Conservation (phyloP, 73 alveolate genomes). For the Halteria grandinella region DNA sequence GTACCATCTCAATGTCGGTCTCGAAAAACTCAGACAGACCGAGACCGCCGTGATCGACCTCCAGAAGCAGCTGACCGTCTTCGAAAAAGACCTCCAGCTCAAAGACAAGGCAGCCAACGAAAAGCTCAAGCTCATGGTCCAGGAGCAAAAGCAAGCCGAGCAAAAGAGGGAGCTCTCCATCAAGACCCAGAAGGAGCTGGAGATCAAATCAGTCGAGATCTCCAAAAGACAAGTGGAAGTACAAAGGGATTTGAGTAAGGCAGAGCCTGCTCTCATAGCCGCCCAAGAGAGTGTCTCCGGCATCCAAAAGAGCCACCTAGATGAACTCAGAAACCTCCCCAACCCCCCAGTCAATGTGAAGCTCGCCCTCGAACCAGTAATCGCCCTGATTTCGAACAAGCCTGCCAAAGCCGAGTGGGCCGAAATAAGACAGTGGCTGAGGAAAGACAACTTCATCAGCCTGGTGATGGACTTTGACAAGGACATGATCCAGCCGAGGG, state of each 20-base stretch:
- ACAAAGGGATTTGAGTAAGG: constrained; percentile 85
- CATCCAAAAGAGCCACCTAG: constrained; percentile 80
- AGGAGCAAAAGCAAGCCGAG: constrained; percentile 96
- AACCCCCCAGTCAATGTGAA: constrained; percentile 91
- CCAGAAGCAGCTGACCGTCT: constrained; percentile 84
- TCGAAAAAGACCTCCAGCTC: constrained; percentile 84
- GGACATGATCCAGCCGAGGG: constrained; percentile 64
- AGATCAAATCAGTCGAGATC: constrained; percentile 77
- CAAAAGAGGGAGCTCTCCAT: constrained; percentile 81
- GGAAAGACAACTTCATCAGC: constrained; percentile 88
- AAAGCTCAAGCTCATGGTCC: constrained; percentile 91
- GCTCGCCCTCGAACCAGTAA: constrained; percentile 92
- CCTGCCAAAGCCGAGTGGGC: constrained; percentile 85
- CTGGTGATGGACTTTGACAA: constrained; percentile 88
- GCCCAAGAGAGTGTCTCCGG: constrained; percentile 93
- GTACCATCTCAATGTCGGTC: constrained; percentile 95
- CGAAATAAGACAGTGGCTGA: constrained; percentile 80
- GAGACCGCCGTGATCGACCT: constrained; percentile 90
- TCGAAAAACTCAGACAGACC: constrained; percentile 92
- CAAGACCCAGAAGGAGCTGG: constrained; percentile 73
- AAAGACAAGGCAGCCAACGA: constrained; percentile 96
- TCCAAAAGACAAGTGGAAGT: constrained; percentile 82
- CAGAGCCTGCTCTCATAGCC: constrained; percentile 95
- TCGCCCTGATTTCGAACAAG: constrained; percentile 72
- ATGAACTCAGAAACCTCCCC: constrained; percentile 87